Evolutionary conservation across 345 rosid species (phyloP).

Genomic region (Salix suchowensis): DNA sequence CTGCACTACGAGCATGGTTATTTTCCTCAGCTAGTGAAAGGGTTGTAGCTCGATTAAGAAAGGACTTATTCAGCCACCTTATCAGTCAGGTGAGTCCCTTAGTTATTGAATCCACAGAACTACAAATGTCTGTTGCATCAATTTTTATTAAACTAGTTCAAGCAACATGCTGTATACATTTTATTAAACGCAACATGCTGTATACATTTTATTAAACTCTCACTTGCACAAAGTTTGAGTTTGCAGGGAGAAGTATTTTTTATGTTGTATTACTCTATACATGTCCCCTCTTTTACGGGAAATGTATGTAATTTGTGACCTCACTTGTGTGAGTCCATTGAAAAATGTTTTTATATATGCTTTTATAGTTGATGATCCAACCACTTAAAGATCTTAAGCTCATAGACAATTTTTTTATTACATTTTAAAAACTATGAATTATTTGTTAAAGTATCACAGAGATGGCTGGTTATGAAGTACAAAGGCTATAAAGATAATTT

Average conservation of each 20-base stretch:
- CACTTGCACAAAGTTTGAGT: background rate
- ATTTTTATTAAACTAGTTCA: background rate
- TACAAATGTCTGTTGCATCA: background rate
- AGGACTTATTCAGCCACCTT: constrained; percentile 42
- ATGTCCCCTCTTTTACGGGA: too few relatives aligned
- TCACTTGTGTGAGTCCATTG: too few relatives aligned
- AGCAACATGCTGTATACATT: background rate
- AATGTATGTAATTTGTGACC: too few relatives aligned
- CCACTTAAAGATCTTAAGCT: too few relatives aligned
- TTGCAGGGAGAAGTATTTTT: background rate
- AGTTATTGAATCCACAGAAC: background rate
- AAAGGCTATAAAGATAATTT: background rate
- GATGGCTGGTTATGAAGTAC: background rate
- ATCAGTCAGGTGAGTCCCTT: constrained; percentile 36
- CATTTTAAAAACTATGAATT: background rate
- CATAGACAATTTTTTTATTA: too few relatives aligned
- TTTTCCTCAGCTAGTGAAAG: constrained; percentile 48
- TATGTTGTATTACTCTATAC: too few relatives aligned
- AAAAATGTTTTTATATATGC: too few relatives aligned
- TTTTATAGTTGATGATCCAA: too few relatives aligned
- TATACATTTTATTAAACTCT: background rate
- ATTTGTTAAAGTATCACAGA: background rate
- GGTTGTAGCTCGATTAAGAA: constrained; percentile 50
- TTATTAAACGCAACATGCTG: background rate
- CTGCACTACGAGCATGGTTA: constrained; percentile 49